Conservation (phyloP, 441 rosid genomes). For the Populus tomentosa region DNA sequence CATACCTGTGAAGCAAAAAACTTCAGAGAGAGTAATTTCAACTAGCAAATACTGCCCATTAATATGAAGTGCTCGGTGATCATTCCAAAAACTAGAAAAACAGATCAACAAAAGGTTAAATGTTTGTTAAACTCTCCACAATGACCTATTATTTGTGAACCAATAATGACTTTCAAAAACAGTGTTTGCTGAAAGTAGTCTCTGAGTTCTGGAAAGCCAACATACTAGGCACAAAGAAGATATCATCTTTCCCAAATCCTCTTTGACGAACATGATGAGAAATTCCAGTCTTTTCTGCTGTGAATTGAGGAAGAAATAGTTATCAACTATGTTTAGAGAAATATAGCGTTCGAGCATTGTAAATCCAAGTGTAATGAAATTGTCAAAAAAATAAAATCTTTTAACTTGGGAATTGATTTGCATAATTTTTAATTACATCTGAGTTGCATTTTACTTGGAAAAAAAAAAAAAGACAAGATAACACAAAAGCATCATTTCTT, state of each 20-base stretch:
- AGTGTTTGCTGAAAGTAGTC: background rate
- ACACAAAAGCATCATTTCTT: background rate
- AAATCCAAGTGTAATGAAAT: background rate
- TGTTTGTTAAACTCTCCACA: background rate
- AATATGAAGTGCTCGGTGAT: background rate
- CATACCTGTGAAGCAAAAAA: slow-evolving; percentile 38
- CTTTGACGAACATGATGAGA: background rate
- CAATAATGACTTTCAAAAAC: background rate
- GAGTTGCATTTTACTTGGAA: background rate
- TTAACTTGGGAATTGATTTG: background rate
- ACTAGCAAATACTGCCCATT: background rate
- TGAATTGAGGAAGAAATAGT: background rate
- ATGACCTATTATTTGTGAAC: background rate
- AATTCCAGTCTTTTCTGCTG: background rate
- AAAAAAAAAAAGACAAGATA: background rate
- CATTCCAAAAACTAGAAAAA: background rate
- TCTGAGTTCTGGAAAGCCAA: background rate
- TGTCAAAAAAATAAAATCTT: too few species aligned
- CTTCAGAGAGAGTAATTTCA: background rate
- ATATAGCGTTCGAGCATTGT: background rate
- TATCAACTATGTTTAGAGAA: too few species aligned
- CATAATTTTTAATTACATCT: background rate
- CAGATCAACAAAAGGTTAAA: background rate
- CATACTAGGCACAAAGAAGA: background rate
- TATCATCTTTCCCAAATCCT: background rate